A percentile compares a stretch with the other conserved stretches of the same genome.
Conservation (phyloP, 768 basidiomycete species). For the Pleurotus tuber-regium region DNA sequence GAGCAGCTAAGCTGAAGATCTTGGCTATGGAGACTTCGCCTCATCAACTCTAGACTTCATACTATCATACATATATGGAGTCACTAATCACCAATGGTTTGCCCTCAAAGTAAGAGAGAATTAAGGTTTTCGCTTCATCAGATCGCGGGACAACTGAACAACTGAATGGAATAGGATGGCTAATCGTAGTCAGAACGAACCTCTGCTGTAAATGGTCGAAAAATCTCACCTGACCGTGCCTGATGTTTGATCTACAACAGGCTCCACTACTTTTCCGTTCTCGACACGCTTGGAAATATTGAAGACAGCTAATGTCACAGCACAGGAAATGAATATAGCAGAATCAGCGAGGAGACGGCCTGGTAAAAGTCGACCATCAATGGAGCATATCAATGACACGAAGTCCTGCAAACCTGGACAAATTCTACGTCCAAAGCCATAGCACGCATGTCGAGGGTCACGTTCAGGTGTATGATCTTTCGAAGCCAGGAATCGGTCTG, state of each 20-base stretch:
- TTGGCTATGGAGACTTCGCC: too few species aligned
- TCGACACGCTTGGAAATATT: slow-evolving; percentile 30
- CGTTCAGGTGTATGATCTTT: slow-evolving; percentile 8
- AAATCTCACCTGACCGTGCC: slow-evolving; percentile 32
- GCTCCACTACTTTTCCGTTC: slow-evolving; percentile 20
- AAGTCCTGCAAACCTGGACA: slow-evolving; percentile 10
- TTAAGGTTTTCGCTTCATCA: slow-evolving; percentile 6
- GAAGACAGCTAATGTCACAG: slow-evolving; percentile 32
- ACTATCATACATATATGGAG: too few species aligned
- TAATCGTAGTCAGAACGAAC: neutral
- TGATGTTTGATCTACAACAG: slow-evolving; percentile 29
- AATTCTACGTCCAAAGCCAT: slow-evolving; percentile 25
- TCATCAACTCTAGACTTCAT: too few species aligned
- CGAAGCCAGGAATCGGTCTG: slow-evolving; percentile 26
- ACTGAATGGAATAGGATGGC: slow-evolving; percentile 17
- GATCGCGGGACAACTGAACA: slow-evolving; percentile 13
- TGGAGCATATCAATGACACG: neutral
- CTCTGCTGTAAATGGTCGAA: neutral
- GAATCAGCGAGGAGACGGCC: slow-evolving; percentile 33
- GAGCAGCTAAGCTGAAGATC: too few species aligned
- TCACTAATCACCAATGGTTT: too few species aligned
- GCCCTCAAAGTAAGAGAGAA: too few species aligned
- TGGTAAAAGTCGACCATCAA: slow-evolving; percentile 1
- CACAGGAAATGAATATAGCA: slow-evolving; percentile 30
- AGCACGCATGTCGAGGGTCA: slow-evolving; percentile 19